A percentile compares a stretch with the other conserved stretches of the same genome.
Evolutionary conservation across 495 filamentous ascomycete species (phyloP).

Genomic region (Penicillium angulare): DNA sequence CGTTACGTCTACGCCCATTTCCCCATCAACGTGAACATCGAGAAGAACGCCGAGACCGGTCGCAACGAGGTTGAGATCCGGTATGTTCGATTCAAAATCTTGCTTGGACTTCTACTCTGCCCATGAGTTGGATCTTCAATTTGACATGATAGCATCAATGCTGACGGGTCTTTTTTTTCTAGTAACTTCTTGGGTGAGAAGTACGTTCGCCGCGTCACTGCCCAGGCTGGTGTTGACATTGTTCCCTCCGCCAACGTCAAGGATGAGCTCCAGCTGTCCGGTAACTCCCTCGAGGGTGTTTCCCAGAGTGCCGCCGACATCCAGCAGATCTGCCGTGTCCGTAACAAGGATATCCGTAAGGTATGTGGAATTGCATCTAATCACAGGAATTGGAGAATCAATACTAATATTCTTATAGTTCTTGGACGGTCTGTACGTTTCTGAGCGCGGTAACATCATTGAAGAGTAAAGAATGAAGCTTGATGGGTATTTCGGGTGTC

Average conservation of each 20-base stretch:
- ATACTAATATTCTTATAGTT: constrained; percentile 59
- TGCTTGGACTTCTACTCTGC: neutral
- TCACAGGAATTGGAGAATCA: neutral
- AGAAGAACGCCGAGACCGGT: constrained; percentile 91
- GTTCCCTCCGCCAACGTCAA: constrained; percentile 86
- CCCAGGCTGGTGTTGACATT: constrained; percentile 87
- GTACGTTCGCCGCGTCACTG: constrained; percentile 87
- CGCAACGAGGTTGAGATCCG: constrained; percentile 92
- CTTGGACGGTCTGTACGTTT: constrained; percentile 99
- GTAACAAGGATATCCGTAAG: constrained; percentile 99
- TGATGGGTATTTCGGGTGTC: constrained; percentile 41
- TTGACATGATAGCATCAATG: no score
- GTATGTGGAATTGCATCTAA: constrained; percentile 42
- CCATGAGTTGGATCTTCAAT: no score
- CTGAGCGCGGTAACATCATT: constrained; percentile 90
- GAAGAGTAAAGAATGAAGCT: constrained; percentile 57
- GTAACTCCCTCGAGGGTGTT: constrained; percentile 94
- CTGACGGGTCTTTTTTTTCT: constrained; percentile 10
- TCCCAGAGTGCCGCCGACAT: constrained; percentile 98
- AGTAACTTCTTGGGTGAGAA: constrained; percentile 99
- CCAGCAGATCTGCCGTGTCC: constrained; percentile 97
- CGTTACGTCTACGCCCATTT: constrained; percentile 99
- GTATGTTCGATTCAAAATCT: constrained; percentile 51
- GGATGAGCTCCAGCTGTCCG: constrained; percentile 90
- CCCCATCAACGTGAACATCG: constrained; percentile 99